phyloP scores from a whole-genome alignment of 2,329 filamentous ascomycete species.

The Arthroderma sp. region DNA sequence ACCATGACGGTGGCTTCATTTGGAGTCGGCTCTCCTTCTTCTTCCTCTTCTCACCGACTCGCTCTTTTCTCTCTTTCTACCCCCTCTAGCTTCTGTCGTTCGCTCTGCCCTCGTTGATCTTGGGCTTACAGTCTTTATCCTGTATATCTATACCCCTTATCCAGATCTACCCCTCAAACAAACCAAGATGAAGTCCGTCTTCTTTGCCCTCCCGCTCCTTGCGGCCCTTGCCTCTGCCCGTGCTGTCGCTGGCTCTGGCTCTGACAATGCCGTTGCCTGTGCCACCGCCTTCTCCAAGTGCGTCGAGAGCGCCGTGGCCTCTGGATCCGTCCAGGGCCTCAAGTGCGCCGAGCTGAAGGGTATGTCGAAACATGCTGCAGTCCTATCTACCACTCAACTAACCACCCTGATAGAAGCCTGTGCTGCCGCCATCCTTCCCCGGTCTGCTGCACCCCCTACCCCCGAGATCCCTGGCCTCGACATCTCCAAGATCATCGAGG shows the following conservation, averaged over 20 bases:
- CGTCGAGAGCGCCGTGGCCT: neutral
- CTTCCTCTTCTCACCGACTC: neutral
- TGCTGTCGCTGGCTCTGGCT: neutral
- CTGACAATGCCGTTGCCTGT: neutral
- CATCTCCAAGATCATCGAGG: neutral
- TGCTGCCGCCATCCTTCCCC: neutral
- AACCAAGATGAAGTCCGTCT: conserved; percentile 2
- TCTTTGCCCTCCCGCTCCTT: neutral
- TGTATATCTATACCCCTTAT: neutral
- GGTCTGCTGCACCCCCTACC: neutral
- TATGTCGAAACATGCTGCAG: neutral
- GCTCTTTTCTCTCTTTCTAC: neutral
- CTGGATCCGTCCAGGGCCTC: neutral
- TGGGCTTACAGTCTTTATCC: neutral
- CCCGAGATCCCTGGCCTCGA: neutral
- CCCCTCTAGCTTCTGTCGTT: neutral
- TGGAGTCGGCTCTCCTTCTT: neutral
- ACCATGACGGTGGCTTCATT: neutral
- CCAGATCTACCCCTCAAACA: neutral
- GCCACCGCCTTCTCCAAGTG: neutral
- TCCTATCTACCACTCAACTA: neutral
- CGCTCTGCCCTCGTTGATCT: neutral
- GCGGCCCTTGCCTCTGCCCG: conserved; percentile 1
- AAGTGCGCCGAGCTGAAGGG: neutral
- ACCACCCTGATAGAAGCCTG: neutral